Base-by-base conservation (phyloP, 768 basidiomycete species). In the Mycena metata region DNA sequence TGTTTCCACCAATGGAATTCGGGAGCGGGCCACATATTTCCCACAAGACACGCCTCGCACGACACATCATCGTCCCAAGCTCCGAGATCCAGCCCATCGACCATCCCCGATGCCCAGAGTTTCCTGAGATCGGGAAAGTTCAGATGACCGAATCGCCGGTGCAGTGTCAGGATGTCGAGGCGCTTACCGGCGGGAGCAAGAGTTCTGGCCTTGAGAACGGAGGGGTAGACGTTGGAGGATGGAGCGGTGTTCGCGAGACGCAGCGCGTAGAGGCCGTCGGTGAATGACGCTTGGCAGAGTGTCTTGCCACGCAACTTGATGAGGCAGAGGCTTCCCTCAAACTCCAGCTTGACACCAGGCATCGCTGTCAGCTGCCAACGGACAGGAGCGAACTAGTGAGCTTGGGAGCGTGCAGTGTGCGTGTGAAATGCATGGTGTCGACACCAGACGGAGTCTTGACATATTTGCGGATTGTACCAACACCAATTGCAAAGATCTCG, bases 121-220 rank as follows among this genome's bases (percentile, higher is more conserved):
- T 60, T 60, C 12, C 59, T 60, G 59, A 47, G 47, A 24, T 60
- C 59, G 26, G 21, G 15, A 60, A 60, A 13, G 15, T 60, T 60
- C 33, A 60, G 59, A 60, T 60, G 59, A 46, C 59, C 59, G 33
- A 60, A 13, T 0, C 46, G 46, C 30, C 45, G 59, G 26, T 60
- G 59, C 9, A 60, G 46, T 12, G 59, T 49, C 30, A 60, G 39
- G 49, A 61, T 51, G 50, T 62, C 60, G 50, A 62, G 60, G 39
- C 60, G 60, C 60, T 62, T 62, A 52, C 60, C 60, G 10, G 60
- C 50, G 12, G 50, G 60, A 1, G 23, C 12, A 15, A 39, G 60
- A 8, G 60, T 52, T 33, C 52, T 62, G 11, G 50, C 60, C 16
- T 62, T 62, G 24, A 43, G 60, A 10, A 43, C 16, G 36, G 60